A percentile compares a stretch with the other conserved stretches of the same genome.
Evolutionary conservation across 352 stramenopile species (phyloP).

Genomic region (Phytopythium boreale): DNA sequence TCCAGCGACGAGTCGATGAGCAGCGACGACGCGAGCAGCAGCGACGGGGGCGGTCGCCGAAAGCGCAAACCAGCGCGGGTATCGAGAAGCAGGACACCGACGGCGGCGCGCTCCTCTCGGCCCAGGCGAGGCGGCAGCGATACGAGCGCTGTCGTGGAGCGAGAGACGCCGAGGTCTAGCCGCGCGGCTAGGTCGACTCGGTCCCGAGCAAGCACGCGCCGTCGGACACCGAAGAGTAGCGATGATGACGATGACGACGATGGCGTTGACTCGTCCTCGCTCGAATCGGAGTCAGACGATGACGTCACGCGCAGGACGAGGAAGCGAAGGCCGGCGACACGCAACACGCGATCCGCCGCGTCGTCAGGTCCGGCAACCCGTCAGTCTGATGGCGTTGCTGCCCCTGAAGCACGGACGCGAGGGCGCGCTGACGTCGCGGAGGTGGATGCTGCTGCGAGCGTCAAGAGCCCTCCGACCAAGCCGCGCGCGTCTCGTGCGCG

Average conservation of each 20-base stretch:
- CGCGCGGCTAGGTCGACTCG: not conserved
- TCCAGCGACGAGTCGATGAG: constrained; percentile 53
- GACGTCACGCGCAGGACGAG: not conserved
- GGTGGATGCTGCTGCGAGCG: not conserved
- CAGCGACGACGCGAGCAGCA: constrained; percentile 39
- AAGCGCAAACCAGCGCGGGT: constrained; percentile 21
- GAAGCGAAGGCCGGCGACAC: not conserved
- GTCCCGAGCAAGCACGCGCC: not conserved
- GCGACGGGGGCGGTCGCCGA: constrained; percentile 3
- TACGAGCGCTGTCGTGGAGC: not conserved
- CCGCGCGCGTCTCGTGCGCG: constrained; percentile 25
- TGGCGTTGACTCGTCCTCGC: not conserved
- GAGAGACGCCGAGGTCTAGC: not conserved
- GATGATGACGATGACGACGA: not conserved
- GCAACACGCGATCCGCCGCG: not conserved
- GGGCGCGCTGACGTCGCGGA: constrained; percentile 12
- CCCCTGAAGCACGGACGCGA: constrained; percentile 3
- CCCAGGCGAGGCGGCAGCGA: not conserved
- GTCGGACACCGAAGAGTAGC: not conserved
- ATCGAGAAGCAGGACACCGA: constrained; percentile 13
- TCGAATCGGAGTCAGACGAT: not conserved
- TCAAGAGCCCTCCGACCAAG: constrained; percentile 12
- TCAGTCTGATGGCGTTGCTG: not conserved
- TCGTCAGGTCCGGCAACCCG: not conserved
- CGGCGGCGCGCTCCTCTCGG: constrained; percentile 4